Conservation (phyloP, 192 early-diverging fungal genomes). For the Mortierella claussenii region DNA sequence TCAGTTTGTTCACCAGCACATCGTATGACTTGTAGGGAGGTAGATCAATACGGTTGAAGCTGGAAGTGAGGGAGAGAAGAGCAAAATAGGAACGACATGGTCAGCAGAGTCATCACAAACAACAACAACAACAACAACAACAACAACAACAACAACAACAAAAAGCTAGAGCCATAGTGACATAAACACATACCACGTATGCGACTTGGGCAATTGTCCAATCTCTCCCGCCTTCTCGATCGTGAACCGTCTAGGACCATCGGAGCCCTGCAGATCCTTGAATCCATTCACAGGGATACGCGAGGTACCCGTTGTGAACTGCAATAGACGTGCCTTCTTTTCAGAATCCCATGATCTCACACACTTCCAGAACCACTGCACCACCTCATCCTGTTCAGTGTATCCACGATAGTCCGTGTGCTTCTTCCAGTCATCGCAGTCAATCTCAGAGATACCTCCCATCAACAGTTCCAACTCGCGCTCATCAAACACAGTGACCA, state of each 20-base stretch:
- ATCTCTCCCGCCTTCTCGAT: slow-evolving; percentile 94
- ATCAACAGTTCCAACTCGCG: slow-evolving; percentile 97
- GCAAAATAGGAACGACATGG: neutral
- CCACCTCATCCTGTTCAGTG: slow-evolving; percentile 93
- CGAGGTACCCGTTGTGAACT: slow-evolving; percentile 97
- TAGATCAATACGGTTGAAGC: slow-evolving; percentile 97
- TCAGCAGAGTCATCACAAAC: neutral
- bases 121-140: too few relatives aligned
- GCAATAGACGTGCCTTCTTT: slow-evolving; percentile 93
- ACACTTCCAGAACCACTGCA: slow-evolving; percentile 97
- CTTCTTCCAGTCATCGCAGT: slow-evolving; percentile 99
- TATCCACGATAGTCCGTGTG: slow-evolving; percentile 97
- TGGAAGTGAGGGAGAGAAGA: slow-evolving; percentile 29
- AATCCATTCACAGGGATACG: slow-evolving; percentile 98
- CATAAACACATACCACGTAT: slow-evolving; percentile 78
- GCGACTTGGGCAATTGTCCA: slow-evolving; percentile 87
- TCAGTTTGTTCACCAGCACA: slow-evolving; percentile 77
- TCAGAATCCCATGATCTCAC: slow-evolving; percentile 88
- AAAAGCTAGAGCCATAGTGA: neutral
- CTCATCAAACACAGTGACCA: slow-evolving; percentile 96
- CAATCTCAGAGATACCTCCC: slow-evolving; percentile 96
- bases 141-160: too few relatives aligned
- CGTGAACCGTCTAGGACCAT: slow-evolving; percentile 93
- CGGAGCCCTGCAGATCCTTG: slow-evolving; percentile 97
- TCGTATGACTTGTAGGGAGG: slow-evolving; percentile 90